phyloP scores from a whole-genome alignment of 176 grass and related monocot genomes.

The Zoysia japonica region DNA sequence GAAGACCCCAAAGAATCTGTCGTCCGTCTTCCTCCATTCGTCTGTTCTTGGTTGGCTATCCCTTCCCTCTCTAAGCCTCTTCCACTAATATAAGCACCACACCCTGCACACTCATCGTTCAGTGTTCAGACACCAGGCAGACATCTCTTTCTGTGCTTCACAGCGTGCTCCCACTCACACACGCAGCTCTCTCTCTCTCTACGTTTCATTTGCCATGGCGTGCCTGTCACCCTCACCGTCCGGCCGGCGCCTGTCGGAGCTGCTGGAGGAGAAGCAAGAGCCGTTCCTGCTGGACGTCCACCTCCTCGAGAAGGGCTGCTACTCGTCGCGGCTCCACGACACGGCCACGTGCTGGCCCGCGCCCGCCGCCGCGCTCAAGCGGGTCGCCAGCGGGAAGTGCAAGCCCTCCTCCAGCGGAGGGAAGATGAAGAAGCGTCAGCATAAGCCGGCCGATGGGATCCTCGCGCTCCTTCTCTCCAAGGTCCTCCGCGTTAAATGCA shows the following conservation, averaged over 20 bases:
- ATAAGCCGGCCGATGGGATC: not conserved
- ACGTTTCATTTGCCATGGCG: slow-evolving; percentile 38
- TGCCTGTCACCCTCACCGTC: slow-evolving; percentile 47
- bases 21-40: too few species aligned
- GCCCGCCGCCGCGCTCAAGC: slow-evolving; percentile 33
- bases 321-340: slow-evolving; percentile 38
- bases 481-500: slow-evolving; percentile 41
- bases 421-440: slow-evolving; percentile 5
- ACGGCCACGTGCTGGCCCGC: slow-evolving; percentile 64
- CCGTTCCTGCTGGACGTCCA: slow-evolving; percentile 77
- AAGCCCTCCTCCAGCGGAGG: slow-evolving; percentile 1
- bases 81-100: slow-evolving; percentile 47
- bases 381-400: slow-evolving; percentile 43
- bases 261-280: slow-evolving; percentile 89
- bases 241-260: slow-evolving; percentile 66
- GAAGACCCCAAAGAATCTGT: too few species aligned
- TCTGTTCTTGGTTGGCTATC: not conserved
- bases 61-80: not conserved
- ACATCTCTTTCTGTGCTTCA: not conserved
- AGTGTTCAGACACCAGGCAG: not conserved
- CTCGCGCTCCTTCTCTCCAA: slow-evolving; percentile 57
- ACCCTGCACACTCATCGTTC: not conserved
- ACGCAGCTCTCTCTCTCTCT: not conserved
- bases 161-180: not conserved
- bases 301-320: slow-evolving; percentile 81